These are phyloP conservation scores for Globisporangium sylvaticum DNA, from an alignment of 352 stramenopile genomes.

Conservation along the genomic window DNA sequence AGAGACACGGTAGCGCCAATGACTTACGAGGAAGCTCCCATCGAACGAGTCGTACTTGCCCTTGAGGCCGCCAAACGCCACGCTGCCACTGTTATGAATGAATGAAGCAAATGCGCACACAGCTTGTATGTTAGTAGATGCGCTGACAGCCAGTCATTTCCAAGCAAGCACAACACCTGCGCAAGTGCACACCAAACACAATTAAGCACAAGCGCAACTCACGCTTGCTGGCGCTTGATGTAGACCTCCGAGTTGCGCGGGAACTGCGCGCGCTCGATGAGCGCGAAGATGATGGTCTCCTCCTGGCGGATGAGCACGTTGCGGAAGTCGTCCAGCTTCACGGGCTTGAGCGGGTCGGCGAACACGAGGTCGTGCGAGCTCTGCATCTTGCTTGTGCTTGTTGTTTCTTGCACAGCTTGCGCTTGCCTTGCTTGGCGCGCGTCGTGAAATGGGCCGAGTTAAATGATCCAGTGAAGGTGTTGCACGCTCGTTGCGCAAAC, in stretches of 20 bases:
- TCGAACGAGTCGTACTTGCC: constrained; percentile 85
- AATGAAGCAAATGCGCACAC: background rate
- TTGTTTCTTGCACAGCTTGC: background rate
- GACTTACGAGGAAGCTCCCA: constrained; percentile 64
- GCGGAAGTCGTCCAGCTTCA: constrained; percentile 85
- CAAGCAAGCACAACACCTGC: background rate
- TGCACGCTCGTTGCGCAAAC: constrained; percentile 13
- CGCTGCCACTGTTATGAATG: constrained; percentile 50
- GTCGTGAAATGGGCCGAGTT: background rate
- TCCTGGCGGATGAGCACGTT: constrained; percentile 91
- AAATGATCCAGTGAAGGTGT: background rate
- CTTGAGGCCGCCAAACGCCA: constrained; percentile 73
- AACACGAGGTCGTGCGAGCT: constrained; percentile 65
- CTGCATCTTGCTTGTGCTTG: constrained; percentile 30
- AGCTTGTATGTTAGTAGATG: background rate
- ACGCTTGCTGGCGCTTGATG: constrained; percentile 81
- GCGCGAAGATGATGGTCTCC: constrained; percentile 99
- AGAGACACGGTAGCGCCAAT: background rate
- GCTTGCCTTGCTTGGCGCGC: background rate
- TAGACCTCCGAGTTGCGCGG: constrained; percentile 95
- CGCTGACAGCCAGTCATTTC: background rate
- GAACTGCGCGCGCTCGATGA: constrained; percentile 98
- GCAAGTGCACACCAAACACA: background rate
- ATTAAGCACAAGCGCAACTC: background rate
- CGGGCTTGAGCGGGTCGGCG: constrained; percentile 56